phyloP scores from a whole-genome alignment of 2,329 filamentous ascomycete species.

The Scedosporium boydii region DNA sequence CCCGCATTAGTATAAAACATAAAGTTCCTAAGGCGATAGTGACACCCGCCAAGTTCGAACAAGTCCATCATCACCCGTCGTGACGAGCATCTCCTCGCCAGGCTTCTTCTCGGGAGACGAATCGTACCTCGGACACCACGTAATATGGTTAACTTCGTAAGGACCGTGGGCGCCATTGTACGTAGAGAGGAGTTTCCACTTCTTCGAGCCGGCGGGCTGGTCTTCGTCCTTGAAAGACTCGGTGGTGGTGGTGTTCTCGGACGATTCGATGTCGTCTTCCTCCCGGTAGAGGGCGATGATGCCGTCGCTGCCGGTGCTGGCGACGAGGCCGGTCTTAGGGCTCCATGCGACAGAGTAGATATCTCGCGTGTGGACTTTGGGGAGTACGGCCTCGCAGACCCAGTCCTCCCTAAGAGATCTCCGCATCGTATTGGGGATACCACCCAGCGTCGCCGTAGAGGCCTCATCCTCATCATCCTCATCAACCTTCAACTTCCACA shows the following conservation, averaged over 20 bases:
- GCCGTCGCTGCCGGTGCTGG: constrained; percentile 85
- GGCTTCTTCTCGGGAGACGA: constrained; percentile 42
- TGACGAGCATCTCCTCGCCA: constrained; percentile 75
- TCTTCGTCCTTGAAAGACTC: constrained; percentile 4
- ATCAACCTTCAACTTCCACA: constrained; percentile 63
- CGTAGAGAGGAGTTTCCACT: constrained; percentile 65
- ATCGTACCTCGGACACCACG: constrained; percentile 76
- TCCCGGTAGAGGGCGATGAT: constrained; percentile 63
- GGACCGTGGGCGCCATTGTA: constrained; percentile 73
- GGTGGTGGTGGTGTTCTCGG: background rate
- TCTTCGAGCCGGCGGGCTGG: constrained; percentile 23
- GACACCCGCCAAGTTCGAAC: constrained; percentile 62
- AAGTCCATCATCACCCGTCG: constrained; percentile 84
- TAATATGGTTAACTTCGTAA: constrained; percentile 88
- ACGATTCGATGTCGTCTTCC: constrained; percentile 33
- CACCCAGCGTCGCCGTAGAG: constrained; percentile 36
- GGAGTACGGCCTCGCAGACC: constrained; percentile 68
- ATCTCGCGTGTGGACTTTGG: constrained; percentile 65
- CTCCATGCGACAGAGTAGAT: constrained; percentile 87
- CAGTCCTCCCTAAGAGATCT: constrained; percentile 71
- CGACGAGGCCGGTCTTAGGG: constrained; percentile 62
- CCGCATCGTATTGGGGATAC: constrained; percentile 85
- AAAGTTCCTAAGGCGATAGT: background rate
- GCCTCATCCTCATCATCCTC: constrained; percentile 31
- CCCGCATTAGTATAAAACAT: background rate